Base-by-base conservation (phyloP, 139 green algal species). In the Picochlorum sp. region DNA sequence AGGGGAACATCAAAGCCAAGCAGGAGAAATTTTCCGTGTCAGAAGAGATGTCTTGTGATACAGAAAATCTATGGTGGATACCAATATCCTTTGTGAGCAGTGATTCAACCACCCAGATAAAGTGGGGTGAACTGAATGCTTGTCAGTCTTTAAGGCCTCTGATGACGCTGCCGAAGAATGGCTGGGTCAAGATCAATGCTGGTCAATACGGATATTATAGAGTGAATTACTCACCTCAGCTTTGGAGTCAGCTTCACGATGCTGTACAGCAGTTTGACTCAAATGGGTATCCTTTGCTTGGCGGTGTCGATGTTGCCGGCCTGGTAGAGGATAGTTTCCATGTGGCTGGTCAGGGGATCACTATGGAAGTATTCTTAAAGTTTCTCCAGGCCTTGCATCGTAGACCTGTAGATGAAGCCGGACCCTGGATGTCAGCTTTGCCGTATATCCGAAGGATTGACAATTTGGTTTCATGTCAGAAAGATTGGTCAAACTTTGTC, bases 161-260 rank as follows among this genome's bases (percentile, higher is more conserved):
- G 7, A 38, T 41, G 1, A 13, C 26, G 0, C 2, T 69, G 30
- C 34, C 59, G 51, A 51, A 74, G 4, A 18, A 14, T 6, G 57
- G 45, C 23, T 90, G 82, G 79, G 51, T 91, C 4, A 88, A 90
- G 75, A 59, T 91, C 13, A 91, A 91, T 50, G 65, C 71, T 0
- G 69, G 68, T 14, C 84, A 91, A 68, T 75, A 72, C 18, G 80
- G 77, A 20, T 80, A 74, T 38, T 86, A 83, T 75, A 61, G 83
- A 8, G 83, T 88, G 20, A 71, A 80, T 15, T 90, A 90, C 66
- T 62, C 60, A 3, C 51, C 63, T 20, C 30, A 60, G 6, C 51
- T 82, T 38, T 89, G 83, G 83, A 31, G 7, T 0, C 15, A 31
- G 4, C 63, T 88, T 18, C 63, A 65, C 1, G 73, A 67, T 28